Conservation (phyloP, 2,329 filamentous ascomycete genomes). For the Pleoardoris graminearum region DNA sequence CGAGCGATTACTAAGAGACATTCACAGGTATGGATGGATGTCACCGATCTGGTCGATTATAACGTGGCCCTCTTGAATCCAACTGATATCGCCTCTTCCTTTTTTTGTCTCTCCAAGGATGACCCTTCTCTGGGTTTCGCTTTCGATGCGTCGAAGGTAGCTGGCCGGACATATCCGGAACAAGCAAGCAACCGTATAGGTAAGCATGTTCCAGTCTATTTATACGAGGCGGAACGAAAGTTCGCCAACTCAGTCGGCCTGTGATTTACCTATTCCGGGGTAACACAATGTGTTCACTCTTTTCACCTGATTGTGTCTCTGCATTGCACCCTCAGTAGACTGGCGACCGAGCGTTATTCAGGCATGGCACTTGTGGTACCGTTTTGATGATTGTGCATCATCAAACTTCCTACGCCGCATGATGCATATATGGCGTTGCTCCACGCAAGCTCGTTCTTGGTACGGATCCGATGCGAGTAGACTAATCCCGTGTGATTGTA, state of each 20-base stretch:
- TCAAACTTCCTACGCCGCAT: too few species aligned
- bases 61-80: constrained; percentile 73
- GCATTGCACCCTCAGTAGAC: too few species aligned
- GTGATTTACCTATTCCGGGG: background rate
- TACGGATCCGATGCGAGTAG: too few species aligned
- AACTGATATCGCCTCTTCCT: constrained; percentile 67
- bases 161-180: constrained; percentile 64
- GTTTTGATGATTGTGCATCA: too few species aligned
- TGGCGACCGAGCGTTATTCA: too few species aligned
- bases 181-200: constrained; percentile 21
- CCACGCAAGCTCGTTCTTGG: too few species aligned
- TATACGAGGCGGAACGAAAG: background rate
- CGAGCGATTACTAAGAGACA: constrained; percentile 12
- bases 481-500: too few species aligned
- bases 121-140: constrained; percentile 80
- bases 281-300: too few species aligned
- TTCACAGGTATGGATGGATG: constrained; percentile 70
- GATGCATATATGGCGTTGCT: too few species aligned
- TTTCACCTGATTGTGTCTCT: too few species aligned
- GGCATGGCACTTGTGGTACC: too few species aligned
- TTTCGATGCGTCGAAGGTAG: constrained; percentile 71
- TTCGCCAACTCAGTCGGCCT: background rate
- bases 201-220: background rate
- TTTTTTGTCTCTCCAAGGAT: constrained; percentile 73
- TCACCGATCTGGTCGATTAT: constrained; percentile 83